Evolutionary conservation across 108 stramenopile genomes (phyloP), one percentile per base, ranked within the genome.

Genomic region (Cyclotella cryptica): DNA sequence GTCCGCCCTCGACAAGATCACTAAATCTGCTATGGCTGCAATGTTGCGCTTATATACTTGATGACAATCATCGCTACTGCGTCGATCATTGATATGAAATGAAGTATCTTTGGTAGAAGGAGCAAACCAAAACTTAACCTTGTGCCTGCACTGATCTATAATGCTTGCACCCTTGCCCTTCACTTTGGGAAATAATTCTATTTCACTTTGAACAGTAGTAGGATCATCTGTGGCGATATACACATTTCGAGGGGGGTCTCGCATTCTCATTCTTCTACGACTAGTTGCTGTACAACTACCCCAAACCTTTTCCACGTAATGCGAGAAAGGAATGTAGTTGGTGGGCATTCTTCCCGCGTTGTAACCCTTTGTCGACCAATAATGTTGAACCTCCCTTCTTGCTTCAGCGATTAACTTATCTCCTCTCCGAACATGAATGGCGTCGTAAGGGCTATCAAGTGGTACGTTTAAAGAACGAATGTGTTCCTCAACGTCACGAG

Each of bases 91-190:
- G 44, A 51, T 53, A 46, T 66, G 51, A 40, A 46, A 52, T 12
- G 60, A 29, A 19, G 47, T 24, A 9, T 76, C 71, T 12, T 21
- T n/a, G 22, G 41, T 19, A 13, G 77, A 18, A 10, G 68, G 66
- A 44, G 68, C 53, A 53, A 81, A 81, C 14, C 74, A 14, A 52
- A 81, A 81, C 14, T 69, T 68, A 43, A 81, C 66, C 51, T 93
- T 89, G 21, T 93, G 85, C 67, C 14, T 39, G n/a, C 93, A 94
- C 74, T 74, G 73, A 19, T 71, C 69, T 24, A 71, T 58, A n/a
- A 80, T 42, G 53, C 68, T 79, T 10, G 69, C 42, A n/a, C 84
- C 86, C 0, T 49, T 60, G 24, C 66, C 84, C 69, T 92, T 92
- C 3, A 61, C 60, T 84, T 92, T 88, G 44, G 88, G 86, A 10